Evolutionary conservation across 805 yeast species (phyloP).

Genomic region (Starmerella floris): DNA sequence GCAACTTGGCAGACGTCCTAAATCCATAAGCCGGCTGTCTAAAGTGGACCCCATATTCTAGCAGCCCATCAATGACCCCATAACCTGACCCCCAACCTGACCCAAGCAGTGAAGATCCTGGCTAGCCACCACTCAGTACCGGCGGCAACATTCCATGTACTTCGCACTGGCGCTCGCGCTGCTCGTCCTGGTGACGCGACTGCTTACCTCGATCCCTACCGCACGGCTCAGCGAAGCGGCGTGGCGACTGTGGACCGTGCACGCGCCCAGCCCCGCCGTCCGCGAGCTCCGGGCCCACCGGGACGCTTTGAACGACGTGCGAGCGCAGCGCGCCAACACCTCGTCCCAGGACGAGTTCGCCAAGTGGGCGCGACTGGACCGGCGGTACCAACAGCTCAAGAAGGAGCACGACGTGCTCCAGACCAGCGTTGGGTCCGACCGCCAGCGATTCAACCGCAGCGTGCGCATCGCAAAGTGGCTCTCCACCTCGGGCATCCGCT

Average conservation of each 20-base stretch:
- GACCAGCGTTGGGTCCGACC: conserved; percentile 29
- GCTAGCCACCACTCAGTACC: neutral
- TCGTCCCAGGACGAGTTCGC: conserved; percentile 93
- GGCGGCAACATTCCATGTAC: conserved; percentile 2
- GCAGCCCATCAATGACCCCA: no score
- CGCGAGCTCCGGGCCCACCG: conserved; percentile 28
- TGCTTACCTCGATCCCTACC: conserved; percentile 18
- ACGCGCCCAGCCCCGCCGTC: conserved; percentile 29
- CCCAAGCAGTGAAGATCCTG: neutral
- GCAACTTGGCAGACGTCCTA: no score
- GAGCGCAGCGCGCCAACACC: conserved; percentile 43
- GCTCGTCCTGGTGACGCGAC: conserved; percentile 14
- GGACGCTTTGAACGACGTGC: conserved; percentile 35
- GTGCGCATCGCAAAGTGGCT: conserved; percentile 30
- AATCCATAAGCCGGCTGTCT: no score
- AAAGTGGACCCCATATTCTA: no score
- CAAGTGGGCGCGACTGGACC: conserved; percentile 82
- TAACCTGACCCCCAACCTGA: no score
- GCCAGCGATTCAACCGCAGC: conserved; percentile 27
- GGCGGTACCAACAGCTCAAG: conserved; percentile 48
- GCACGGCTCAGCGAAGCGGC: conserved; percentile 25
- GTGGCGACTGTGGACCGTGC: conserved; percentile 32
- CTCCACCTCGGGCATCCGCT: conserved; percentile 31
- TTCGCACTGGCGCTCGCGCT: conserved; percentile 15
- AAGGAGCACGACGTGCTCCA: conserved; percentile 36